Percentiles rank a stretch among this genome's conserved stretches.
These are phyloP conservation scores for Haplosporangium gracile DNA, from an alignment of 192 early-diverging fungal species.

Conservation along the genomic window DNA sequence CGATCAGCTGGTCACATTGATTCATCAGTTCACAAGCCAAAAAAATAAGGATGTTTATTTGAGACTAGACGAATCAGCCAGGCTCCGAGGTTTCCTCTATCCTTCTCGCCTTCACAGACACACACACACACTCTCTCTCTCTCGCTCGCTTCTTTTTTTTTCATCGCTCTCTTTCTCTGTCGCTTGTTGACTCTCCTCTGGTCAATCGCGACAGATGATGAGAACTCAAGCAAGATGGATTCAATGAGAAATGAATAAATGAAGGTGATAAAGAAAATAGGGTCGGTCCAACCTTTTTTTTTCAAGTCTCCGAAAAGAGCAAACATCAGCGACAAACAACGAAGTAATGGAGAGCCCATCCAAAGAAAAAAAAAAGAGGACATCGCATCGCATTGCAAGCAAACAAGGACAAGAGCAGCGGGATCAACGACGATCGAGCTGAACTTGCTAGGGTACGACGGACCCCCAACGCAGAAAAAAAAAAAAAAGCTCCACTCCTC, in stretches of 20 bases:
- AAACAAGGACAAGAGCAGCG: not conserved
- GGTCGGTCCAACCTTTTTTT: not conserved
- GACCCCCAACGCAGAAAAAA: not conserved
- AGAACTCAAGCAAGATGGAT: not conserved
- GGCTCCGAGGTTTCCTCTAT: too few species aligned
- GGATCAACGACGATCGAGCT: not conserved
- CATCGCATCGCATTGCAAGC: not conserved
- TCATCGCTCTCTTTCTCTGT: too few species aligned
- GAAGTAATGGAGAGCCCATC: not conserved
- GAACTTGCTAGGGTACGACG: not conserved
- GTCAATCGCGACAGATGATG: too few species aligned
- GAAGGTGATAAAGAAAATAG: not conserved
- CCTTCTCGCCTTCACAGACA: too few species aligned
- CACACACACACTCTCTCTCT: too few species aligned
- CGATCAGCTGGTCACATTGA: too few species aligned
- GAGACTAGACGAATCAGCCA: too few species aligned
- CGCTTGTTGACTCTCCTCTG: too few species aligned
- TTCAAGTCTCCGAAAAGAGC: constrained; percentile 6
- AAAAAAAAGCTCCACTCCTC: not conserved
- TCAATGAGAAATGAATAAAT: not conserved
- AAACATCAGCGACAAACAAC: not conserved
- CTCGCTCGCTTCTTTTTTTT: too few species aligned
- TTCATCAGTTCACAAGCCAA: too few species aligned
- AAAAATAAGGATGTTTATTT: too few species aligned
- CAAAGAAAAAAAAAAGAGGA: not conserved